Conservation (phyloP, 1,284 basidiomycete species). For the Puccinia coronata region DNA sequence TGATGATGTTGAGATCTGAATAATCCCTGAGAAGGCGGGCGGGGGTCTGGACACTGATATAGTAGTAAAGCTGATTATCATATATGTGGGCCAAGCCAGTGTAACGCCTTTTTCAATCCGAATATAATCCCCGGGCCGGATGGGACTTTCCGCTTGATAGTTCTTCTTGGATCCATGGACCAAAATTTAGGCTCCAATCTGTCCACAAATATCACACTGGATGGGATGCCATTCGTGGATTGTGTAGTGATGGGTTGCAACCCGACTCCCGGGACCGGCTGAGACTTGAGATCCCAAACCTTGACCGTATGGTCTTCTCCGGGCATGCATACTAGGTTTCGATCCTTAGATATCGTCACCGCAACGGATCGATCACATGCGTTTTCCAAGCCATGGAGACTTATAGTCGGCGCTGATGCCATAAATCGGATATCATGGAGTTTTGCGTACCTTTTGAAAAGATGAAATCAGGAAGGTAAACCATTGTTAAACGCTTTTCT, state of each 20-base stretch:
- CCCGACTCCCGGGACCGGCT: neutral
- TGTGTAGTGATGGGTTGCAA: slow-evolving; percentile 11
- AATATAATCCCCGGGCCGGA: too few relatives aligned
- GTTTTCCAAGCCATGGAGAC: slow-evolving; percentile 14
- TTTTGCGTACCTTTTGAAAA: slow-evolving; percentile 10
- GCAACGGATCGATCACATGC: slow-evolving; percentile 4
- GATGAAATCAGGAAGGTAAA: neutral
- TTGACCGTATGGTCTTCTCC: slow-evolving; percentile 12
- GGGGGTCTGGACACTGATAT: too few relatives aligned
- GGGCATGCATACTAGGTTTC: slow-evolving; percentile 22
- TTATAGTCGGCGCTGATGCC: slow-evolving; percentile 13
- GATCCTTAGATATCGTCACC: slow-evolving; percentile 7
- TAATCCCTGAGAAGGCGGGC: too few relatives aligned
- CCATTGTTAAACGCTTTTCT: too few relatives aligned
- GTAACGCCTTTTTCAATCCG: too few relatives aligned
- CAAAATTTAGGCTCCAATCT: too few relatives aligned
- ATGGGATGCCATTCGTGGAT: neutral
- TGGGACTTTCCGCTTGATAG: too few relatives aligned
- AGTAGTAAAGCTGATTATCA: too few relatives aligned
- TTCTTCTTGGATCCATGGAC: too few relatives aligned
- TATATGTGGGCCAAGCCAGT: too few relatives aligned
- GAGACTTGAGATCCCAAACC: slow-evolving; percentile 22
- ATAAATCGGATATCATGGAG: slow-evolving; percentile 20
- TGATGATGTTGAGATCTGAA: too few relatives aligned
- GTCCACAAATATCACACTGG: too few relatives aligned